Base-by-base conservation (phyloP, 2,329 filamentous ascomycete species). In the Xylaria sp. region DNA sequence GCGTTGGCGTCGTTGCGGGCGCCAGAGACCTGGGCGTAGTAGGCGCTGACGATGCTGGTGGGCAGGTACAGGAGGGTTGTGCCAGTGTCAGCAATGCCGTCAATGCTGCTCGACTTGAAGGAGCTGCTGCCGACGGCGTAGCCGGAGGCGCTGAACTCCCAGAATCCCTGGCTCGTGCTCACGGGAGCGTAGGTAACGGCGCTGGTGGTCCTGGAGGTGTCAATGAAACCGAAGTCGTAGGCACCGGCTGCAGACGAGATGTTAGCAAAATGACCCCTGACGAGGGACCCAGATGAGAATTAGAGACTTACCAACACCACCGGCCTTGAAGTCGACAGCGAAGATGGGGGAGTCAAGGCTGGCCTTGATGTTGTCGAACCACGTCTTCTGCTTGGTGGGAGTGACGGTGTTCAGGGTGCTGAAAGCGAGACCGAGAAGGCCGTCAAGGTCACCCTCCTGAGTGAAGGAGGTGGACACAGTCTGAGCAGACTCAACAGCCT, bases 71-170 rank as follows among this genome's bases (percentile, higher is more conserved):
- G 82, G 60, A 90, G 82, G 9, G 87, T 87, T 13, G 87, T 88
- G 65, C 88, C 88, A 7, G 88, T 89, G 79, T 90, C 88, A 36
- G 85, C 84, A 69, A 89, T 88, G 26, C 85, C 84, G 20, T 73
- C 76, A 54, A 80, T 70, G 36, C 69, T 59, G 28, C 72, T 67
- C 13, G 63, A 70, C 69, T 69, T 66, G 67, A 70, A 72, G 10
- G 68, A 51, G 40, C 65, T 70, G 53, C 56, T 61, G 68, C 77
- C 79, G 56, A 80, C 70, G 49, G 70, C 57, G 67, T 75, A 78
- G n/a, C 75, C 76, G 0, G 72, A 59, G 1, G 77, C 67, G 20
- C 72, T 71, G 69, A 79, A 80, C 59, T 71, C 68, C 79, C 79
- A 81, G 74, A 75, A 80, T 23, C 79, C 78, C 3, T 75, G 57